Evolutionary conservation across 2,329 filamentous ascomycete genomes (phyloP).

Genomic region (Grosmannia clavigera): DNA sequence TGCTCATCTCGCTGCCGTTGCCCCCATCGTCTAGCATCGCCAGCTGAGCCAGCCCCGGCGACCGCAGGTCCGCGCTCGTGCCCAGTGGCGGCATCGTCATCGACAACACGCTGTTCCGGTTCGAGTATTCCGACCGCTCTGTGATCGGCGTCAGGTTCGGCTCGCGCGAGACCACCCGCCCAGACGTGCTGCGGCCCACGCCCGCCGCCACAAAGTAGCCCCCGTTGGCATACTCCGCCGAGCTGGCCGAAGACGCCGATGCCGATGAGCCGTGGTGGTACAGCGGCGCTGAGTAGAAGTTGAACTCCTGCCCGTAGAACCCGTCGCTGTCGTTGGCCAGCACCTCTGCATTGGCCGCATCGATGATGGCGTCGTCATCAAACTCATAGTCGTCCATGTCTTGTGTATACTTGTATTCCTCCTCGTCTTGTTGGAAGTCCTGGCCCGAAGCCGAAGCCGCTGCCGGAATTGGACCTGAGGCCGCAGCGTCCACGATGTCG

Average conservation of each 20-base stretch:
- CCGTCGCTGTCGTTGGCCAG: conserved; percentile 86
- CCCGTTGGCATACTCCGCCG: conserved; percentile 58
- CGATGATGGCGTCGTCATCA: conserved; percentile 84
- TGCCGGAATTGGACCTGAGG: conserved; percentile 14
- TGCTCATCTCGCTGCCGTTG: conserved; percentile 47
- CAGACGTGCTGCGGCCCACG: conserved; percentile 57
- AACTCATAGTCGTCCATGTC: conserved; percentile 51
- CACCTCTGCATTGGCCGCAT: conserved; percentile 86
- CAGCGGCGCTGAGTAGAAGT: conserved; percentile 64
- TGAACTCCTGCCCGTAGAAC: conserved; percentile 93
- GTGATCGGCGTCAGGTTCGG: conserved; percentile 94
- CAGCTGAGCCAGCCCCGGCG: conserved; percentile 66
- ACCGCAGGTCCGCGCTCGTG: conserved; percentile 38
- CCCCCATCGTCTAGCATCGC: conserved; percentile 50
- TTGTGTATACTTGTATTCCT: conserved; percentile 33
- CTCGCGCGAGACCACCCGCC: conserved; percentile 62
- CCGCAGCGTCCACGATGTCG: neutral
- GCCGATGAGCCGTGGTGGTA: conserved; percentile 23
- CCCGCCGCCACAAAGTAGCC: conserved; percentile 79
- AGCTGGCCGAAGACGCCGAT: conserved; percentile 20
- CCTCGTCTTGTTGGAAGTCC: conserved; percentile 13
- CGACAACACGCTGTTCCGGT: conserved; percentile 80
- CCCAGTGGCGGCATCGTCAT: conserved; percentile 39
- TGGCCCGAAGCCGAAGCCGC: neutral
- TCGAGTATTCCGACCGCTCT: conserved; percentile 90